A percentile compares a stretch with the other conserved stretches of the same genome.
phyloP scores from a whole-genome alignment of 108 stramenopile species.

The Nitzschia sp. region DNA sequence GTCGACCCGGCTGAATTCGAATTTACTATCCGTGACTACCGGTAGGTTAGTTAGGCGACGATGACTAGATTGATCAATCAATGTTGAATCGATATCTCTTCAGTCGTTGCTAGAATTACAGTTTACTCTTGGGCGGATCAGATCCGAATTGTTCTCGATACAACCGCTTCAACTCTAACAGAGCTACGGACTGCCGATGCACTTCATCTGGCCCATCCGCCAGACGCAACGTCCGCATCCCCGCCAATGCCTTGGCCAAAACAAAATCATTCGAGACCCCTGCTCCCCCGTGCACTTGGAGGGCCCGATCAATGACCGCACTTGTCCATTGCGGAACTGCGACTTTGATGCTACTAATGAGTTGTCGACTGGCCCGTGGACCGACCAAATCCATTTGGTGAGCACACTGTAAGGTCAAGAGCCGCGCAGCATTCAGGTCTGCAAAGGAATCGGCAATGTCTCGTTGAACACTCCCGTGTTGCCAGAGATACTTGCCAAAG shows the following conservation, averaged over 20 bases:
- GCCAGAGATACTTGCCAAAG: conserved; percentile 77
- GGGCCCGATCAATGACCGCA: conserved; percentile 88
- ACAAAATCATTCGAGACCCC: conserved; percentile 84
- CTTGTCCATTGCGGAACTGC: conserved; percentile 76
- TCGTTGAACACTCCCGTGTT: conserved; percentile 78
- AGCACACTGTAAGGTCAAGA: conserved; percentile 78
- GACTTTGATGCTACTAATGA: conserved; percentile 89
- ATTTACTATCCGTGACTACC: too few relatives aligned
- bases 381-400: conserved; percentile 69
- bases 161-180: conserved; percentile 60
- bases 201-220: conserved; percentile 98
- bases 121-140: not conserved
- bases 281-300: conserved; percentile 91
- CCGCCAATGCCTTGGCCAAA: conserved; percentile 79
- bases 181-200: conserved; percentile 76
- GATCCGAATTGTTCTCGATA: not conserved
- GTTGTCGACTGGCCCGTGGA: conserved; percentile 57
- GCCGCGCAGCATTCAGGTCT: conserved; percentile 78
- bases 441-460: conserved; percentile 82
- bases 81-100: too few relatives aligned
- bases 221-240: conserved; percentile 86
- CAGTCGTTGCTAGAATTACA: too few relatives aligned
- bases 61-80: too few relatives aligned
- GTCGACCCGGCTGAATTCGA: too few relatives aligned
- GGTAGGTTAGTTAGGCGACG: too few relatives aligned